Base-by-base conservation (phyloP, 768 basidiomycete genomes). In the Chiua virens region DNA sequence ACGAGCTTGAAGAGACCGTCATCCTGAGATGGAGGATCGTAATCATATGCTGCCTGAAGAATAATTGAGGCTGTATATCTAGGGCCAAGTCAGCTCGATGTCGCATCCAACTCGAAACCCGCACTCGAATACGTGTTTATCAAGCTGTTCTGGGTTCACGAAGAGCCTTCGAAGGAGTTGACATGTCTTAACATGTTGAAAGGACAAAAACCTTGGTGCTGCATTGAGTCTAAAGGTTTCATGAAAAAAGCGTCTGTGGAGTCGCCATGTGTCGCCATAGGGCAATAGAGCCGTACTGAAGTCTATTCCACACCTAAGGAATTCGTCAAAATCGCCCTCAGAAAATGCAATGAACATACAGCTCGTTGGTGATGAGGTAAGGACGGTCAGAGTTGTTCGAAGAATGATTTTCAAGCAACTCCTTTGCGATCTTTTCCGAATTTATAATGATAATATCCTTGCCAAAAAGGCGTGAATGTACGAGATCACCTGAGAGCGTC, bases 361-460 rank as follows among this genome's bases (percentile, higher is more conserved):
- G 8, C 0, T 54, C 43, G 4, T 18, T 45, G 11, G 42, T 53
- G 20, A 61, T 40, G 11, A 63, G 22, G n/a, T 38, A 34, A 5
- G 80, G 79, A 14, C 80, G 73, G 57, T 77, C 78, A 11, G 79
- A 78, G 55, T 79, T 78, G 25, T 75, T 72, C 11, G 53, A 57
- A 5, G 76, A 73, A 8, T 75, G 72, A 30, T 65, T 60, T 32
- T 79, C 78, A 34, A 82, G 66, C 11, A 82, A 68, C 42, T 78
- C 78, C 20, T 62, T 54, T 1, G 70, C 75, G n/a, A 66, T 70
- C 52, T 73, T 71, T 25, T 64, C 65, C 10, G 70, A 70, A 60
- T 77, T 80, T 36, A 81, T 58, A 38, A 81, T 61, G 38, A 81
- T 63, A 20, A 73, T 69, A n/a, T 63, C 65, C 15, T 70, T 67